Conservation (phyloP, 2,329 filamentous ascomycete species). For the Aureobasidium mangrovei region DNA sequence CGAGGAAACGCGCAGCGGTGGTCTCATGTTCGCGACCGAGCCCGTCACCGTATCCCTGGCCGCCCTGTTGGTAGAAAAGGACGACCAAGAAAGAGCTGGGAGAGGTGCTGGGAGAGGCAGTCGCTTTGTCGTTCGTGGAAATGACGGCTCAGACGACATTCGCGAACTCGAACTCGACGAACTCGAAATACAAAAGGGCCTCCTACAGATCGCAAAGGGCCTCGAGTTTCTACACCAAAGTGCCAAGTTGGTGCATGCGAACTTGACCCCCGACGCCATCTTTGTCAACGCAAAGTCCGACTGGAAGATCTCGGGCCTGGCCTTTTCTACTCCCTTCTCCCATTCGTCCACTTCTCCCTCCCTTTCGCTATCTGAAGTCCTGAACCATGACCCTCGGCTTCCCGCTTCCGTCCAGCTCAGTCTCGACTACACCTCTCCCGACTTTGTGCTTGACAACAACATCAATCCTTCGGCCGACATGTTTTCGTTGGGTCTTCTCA, state of each 20-base stretch:
- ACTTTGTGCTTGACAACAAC: constrained; percentile 88
- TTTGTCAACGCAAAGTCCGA: constrained; percentile 96
- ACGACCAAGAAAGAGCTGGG: constrained; percentile 67
- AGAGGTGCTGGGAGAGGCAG: constrained; percentile 63
- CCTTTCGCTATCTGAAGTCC: constrained; percentile 70
- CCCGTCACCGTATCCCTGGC: constrained; percentile 82
- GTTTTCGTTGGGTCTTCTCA: constrained; percentile 84
- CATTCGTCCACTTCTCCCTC: constrained; percentile 58
- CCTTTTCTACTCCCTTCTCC: constrained; percentile 68
- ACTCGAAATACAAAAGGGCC: constrained; percentile 91
- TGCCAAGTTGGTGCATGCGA: constrained; percentile 85
- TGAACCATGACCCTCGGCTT: constrained; percentile 77
- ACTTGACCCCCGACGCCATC: constrained; percentile 86
- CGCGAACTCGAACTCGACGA: constrained; percentile 91
- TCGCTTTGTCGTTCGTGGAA: constrained; percentile 72
- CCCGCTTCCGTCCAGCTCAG: constrained; percentile 78
- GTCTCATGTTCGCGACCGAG: constrained; percentile 93
- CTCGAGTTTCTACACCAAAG: constrained; percentile 94
- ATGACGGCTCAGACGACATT: constrained; percentile 58
- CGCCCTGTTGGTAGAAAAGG: constrained; percentile 75
- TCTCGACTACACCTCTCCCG: constrained; percentile 87
- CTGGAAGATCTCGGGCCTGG: constrained; percentile 95
- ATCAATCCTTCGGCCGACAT: constrained; percentile 79
- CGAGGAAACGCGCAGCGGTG: constrained; percentile 84
- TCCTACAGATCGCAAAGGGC: constrained; percentile 87